Percentiles rank a stretch among this genome's conserved stretches.
Evolutionary conservation across 2,329 filamentous ascomycete species (phyloP).

Genomic region (Neofusicoccum umdonicola): DNA sequence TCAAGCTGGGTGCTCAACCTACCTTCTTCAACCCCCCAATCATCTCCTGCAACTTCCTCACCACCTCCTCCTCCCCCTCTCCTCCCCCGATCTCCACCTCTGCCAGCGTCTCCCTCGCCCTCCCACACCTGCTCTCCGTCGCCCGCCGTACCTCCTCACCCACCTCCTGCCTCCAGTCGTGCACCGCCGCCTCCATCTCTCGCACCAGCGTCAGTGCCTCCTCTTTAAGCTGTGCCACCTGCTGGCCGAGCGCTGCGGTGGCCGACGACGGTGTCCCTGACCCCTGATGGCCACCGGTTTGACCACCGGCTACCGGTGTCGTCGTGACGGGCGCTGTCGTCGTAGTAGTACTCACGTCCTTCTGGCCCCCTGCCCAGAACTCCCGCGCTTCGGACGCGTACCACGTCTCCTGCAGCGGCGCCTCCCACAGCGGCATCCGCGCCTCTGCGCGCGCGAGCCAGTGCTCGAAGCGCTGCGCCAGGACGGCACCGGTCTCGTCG

Average conservation of each 20-base stretch:
- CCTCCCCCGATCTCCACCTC: not conserved
- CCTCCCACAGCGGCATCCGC: not conserved
- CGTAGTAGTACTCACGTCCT: not conserved
- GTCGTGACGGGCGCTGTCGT: not conserved
- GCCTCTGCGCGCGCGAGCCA: not conserved
- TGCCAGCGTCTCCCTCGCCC: not conserved
- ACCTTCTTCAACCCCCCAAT: slow-evolving; percentile 1
- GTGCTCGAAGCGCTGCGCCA: not conserved
- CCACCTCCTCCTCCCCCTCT: not conserved
- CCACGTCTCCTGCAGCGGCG: slow-evolving; percentile 3
- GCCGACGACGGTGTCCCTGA: too few species aligned
- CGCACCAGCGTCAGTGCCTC: not conserved
- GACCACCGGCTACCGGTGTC: not conserved
- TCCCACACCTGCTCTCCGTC: not conserved
- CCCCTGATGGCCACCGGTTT: not conserved
- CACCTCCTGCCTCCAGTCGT: not conserved
- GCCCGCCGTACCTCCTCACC: slow-evolving; percentile 1
- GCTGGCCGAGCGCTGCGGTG: too few species aligned
- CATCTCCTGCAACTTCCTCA: not conserved
- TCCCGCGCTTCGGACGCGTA: not conserved
- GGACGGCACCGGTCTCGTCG: too few species aligned
- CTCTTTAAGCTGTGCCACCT: not conserved
- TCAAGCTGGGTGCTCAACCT: not conserved
- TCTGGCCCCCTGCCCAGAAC: not conserved
- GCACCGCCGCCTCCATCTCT: slow-evolving; percentile 1